These are phyloP conservation scores for Beauveria sp. DNA, from an alignment of 2,329 filamentous ascomycete genomes.

Conservation along the genomic window DNA sequence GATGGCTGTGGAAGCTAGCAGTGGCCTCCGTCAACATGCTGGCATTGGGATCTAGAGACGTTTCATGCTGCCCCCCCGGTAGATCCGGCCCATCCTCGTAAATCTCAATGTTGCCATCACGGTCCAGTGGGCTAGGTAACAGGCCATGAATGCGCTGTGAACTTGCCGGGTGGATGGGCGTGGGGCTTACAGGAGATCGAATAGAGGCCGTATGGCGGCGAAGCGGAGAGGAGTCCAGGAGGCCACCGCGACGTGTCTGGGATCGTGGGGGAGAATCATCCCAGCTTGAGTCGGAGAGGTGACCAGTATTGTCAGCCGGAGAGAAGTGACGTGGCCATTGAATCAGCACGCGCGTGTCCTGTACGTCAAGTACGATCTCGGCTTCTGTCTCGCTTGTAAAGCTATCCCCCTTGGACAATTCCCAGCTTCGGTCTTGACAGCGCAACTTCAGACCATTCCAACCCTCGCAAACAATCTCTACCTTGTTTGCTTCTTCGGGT, in stretches of 20 bases:
- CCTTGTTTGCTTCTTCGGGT: constrained; percentile 62
- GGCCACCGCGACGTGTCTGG: constrained; percentile 22
- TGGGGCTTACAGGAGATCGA: constrained; percentile 67
- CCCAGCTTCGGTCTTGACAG: constrained; percentile 80
- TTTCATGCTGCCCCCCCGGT: constrained; percentile 23
- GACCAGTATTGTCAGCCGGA: constrained; percentile 34
- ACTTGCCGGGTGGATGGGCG: constrained; percentile 36
- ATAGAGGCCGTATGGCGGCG: constrained; percentile 46
- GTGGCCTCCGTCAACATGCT: constrained; percentile 45
- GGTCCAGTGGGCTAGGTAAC: constrained; percentile 29
- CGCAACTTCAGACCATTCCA: constrained; percentile 96
- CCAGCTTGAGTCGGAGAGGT: constrained; percentile 62
- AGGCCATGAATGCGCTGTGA: constrained; percentile 39
- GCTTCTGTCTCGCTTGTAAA: constrained; percentile 86
- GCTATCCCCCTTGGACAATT: constrained; percentile 77
- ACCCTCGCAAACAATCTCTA: constrained; percentile 85
- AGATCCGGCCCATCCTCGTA: constrained; percentile 60
- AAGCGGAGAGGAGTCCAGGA: constrained; percentile 55
- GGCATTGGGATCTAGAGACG: constrained; percentile 22
- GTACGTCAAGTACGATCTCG: constrained; percentile 92
- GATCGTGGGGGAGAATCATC: constrained; percentile 50
- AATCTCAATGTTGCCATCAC: constrained; percentile 50
- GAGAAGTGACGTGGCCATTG: constrained; percentile 64
- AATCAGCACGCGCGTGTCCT: constrained; percentile 82
- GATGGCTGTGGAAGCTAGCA: constrained; percentile 51